These are phyloP conservation scores for Claviceps sp. DNA, from an alignment of 2,329 filamentous ascomycete species.

Conservation along the genomic window DNA sequence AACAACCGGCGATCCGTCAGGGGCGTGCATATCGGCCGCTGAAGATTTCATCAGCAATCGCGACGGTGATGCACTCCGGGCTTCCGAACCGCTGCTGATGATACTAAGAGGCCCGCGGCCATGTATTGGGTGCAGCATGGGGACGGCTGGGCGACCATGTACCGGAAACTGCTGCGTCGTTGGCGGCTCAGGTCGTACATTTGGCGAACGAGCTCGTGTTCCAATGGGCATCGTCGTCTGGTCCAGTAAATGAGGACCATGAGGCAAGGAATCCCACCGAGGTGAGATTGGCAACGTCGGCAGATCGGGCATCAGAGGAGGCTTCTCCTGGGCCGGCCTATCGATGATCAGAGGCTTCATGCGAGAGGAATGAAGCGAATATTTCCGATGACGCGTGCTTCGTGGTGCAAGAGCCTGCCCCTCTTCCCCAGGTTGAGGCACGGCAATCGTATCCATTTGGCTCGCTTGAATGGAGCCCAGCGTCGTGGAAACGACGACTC, in stretches of 20 bases:
- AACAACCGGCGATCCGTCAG: slow-evolving; percentile 24
- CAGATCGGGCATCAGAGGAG: slow-evolving; percentile 13
- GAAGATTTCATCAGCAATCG: slow-evolving; percentile 19
- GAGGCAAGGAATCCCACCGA: slow-evolving; percentile 31
- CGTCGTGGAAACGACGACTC: slow-evolving; percentile 4
- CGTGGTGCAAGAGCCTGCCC: slow-evolving; percentile 5
- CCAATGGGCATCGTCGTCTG: slow-evolving; percentile 4
- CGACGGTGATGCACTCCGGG: slow-evolving; percentile 18
- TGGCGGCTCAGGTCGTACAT: background rate
- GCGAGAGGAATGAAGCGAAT: slow-evolving; percentile 12
- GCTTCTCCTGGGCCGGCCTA: background rate
- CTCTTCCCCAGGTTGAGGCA: slow-evolving; percentile 7
- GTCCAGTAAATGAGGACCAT: slow-evolving; percentile 14
- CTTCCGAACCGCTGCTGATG: slow-evolving; percentile 6
- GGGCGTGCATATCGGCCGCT: slow-evolving; percentile 20
- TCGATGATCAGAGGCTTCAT: slow-evolving; percentile 9
- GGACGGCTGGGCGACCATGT: background rate
- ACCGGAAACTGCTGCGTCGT: background rate
- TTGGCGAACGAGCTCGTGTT: background rate
- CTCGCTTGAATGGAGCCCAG: slow-evolving; percentile 9
- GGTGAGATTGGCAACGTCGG: slow-evolving; percentile 24
- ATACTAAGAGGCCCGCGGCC: slow-evolving; percentile 7
- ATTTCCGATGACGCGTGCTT: slow-evolving; percentile 10
- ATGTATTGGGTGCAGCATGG: slow-evolving; percentile 6
- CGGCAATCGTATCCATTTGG: slow-evolving; percentile 12